phyloP scores from a whole-genome alignment of 106 monocot species.

The Dendrobium huoshanense region DNA sequence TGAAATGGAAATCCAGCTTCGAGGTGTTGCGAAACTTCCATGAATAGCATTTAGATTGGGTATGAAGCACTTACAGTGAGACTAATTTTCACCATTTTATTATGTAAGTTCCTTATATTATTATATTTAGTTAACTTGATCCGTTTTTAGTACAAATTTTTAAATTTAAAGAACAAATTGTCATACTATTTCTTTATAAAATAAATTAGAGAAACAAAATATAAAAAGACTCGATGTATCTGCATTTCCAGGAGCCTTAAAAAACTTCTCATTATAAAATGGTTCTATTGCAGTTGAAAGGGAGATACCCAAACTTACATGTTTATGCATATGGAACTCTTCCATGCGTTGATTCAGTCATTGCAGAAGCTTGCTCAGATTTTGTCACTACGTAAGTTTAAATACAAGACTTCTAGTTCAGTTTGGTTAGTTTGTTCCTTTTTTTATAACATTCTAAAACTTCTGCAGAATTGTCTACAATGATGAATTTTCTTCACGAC shows the following conservation, averaged over 20 bases:
- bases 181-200: not conserved
- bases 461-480: slow-evolving; percentile 73
- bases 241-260: not conserved
- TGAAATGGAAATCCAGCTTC: too few species aligned
- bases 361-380: slow-evolving; percentile 89
- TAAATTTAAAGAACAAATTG: too few species aligned
- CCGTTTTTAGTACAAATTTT: too few species aligned
- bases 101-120: too few species aligned
- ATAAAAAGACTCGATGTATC: not conserved
- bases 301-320: slow-evolving; percentile 69
- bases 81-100: too few species aligned
- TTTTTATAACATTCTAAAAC: slow-evolving; percentile 2
- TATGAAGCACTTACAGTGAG: too few species aligned
- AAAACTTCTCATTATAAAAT: not conserved
- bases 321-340: slow-evolving; percentile 89
- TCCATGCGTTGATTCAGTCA: slow-evolving; percentile 70
- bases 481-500: slow-evolving; percentile 92
- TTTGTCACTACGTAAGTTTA: slow-evolving; percentile 76
- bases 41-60: too few species aligned
- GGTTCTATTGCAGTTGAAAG: slow-evolving; percentile 41
- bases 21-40: too few species aligned
- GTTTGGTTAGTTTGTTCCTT: not conserved
- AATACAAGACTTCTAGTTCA: not conserved
- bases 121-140: too few species aligned
- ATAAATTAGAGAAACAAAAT: not conserved